Evolutionary conservation across 768 basidiomycete genomes (phyloP).

Genomic region (Termitomyces sp.): DNA sequence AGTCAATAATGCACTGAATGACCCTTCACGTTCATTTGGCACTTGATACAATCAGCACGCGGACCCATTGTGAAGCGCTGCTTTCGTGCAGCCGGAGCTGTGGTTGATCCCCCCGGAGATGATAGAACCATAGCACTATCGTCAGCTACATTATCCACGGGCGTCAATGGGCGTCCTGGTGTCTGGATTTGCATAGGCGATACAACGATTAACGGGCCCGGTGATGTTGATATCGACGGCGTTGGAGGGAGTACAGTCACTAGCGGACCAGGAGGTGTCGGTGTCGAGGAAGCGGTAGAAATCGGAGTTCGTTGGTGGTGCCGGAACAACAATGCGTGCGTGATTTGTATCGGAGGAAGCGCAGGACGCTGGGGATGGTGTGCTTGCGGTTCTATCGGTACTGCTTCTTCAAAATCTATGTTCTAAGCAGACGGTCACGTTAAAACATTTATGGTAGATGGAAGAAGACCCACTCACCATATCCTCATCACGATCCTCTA

Average conservation of each 20-base stretch:
- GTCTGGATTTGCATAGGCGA: conserved; percentile 1
- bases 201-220: conserved; percentile 14
- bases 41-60: conserved; percentile 62
- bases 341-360: conserved; percentile 7
- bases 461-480: conserved; percentile 44
- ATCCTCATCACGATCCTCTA: conserved; percentile 35
- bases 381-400: not conserved
- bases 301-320: conserved; percentile 8
- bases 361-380: conserved; percentile 2
- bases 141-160: not conserved
- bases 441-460: not conserved
- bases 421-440: conserved; percentile 13
- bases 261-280: conserved; percentile 11
- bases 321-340: conserved; percentile 2
- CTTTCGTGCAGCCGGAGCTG: conserved; percentile 24
- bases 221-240: conserved; percentile 17
- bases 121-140: conserved; percentile 12
- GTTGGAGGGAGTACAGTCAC: conserved; percentile 26
- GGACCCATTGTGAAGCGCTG: conserved; percentile 68
- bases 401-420: conserved; percentile 20
- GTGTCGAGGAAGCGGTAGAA: conserved; percentile 3
- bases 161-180: conserved; percentile 8
- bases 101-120: conserved; percentile 10
- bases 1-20: conserved; percentile 56
- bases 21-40: conserved; percentile 58